Percentiles rank a stretch among this genome's conserved stretches.
Evolutionary conservation across 2,329 filamentous ascomycete genomes (phyloP).

Genomic region (Podosphaera leucotricha): DNA sequence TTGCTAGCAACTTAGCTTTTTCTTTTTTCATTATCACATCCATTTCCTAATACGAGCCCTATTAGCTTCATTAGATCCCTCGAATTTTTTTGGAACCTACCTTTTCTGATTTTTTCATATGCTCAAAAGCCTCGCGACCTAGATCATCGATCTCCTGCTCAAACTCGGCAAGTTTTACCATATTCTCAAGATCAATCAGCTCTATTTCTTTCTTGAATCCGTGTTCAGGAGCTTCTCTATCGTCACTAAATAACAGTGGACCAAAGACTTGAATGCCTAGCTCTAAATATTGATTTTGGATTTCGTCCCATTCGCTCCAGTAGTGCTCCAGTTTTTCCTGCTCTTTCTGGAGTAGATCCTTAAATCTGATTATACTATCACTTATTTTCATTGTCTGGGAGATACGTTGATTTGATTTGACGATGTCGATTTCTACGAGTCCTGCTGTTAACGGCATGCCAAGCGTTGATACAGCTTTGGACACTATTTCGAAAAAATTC

Average conservation of each 20-base stretch:
- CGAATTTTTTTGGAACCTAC: constrained; percentile 5
- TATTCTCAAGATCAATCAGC: constrained; percentile 7
- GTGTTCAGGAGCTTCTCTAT: not conserved
- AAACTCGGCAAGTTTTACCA: constrained; percentile 5
- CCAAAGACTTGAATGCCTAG: constrained; percentile 8
- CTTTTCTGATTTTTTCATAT: constrained; percentile 12
- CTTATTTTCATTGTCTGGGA: constrained; percentile 8
- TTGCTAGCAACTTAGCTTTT: constrained; percentile 4
- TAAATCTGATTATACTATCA: constrained; percentile 7
- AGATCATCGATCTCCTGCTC: constrained; percentile 8
- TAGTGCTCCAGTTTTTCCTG: constrained; percentile 7
- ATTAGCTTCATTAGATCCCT: constrained; percentile 1
- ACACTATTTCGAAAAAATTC: constrained; percentile 5
- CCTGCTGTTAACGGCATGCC: constrained; percentile 7
- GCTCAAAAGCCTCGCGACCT: constrained; percentile 5
- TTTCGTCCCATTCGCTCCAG: constrained; percentile 13
- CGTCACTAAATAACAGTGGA: constrained; percentile 4
- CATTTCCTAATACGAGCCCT: constrained; percentile 4
- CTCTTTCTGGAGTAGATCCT: constrained; percentile 5
- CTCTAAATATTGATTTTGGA: constrained; percentile 11
- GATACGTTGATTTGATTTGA: constrained; percentile 4
- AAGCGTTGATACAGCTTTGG: constrained; percentile 1
- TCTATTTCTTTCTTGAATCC: constrained; percentile 9
- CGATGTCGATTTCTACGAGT: constrained; percentile 6
- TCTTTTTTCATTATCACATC: constrained; percentile 5